phyloP scores from a whole-genome alignment of 2,329 filamentous ascomycete genomes.

The Fusarium sororula region DNA sequence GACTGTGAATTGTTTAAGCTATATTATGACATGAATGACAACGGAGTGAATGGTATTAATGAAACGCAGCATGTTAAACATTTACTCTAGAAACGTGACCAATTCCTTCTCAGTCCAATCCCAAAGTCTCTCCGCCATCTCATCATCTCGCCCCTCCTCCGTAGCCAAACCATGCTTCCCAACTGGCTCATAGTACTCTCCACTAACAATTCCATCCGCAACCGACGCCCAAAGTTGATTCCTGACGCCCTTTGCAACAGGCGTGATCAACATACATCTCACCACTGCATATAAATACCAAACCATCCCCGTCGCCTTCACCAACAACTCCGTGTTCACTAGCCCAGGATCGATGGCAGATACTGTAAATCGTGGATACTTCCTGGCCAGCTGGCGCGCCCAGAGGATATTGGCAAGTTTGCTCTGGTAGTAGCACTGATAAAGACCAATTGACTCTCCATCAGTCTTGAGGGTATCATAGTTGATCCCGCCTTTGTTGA shows the following conservation, averaged over 20 bases:
- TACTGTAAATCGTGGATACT: neutral
- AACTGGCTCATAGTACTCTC: neutral
- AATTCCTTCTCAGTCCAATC: neutral
- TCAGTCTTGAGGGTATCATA: neutral
- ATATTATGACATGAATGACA: neutral
- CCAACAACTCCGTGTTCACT: neutral
- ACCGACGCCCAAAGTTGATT: neutral
- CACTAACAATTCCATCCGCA: neutral
- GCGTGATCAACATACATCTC: neutral
- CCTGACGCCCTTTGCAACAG: neutral
- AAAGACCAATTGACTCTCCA: neutral
- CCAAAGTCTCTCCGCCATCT: neutral
- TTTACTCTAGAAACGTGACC: rapidly evolving
- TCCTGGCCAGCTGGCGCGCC: neutral
- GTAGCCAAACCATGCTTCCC: neutral
- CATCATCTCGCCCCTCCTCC: neutral
- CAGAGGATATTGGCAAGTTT: neutral
- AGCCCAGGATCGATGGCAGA: neutral
- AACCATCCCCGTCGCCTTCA: neutral
- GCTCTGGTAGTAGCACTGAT: neutral
- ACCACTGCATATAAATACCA: neutral
- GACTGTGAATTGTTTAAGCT: too few relatives aligned
- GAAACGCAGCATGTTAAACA: rapidly evolving
- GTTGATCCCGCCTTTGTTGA: neutral
- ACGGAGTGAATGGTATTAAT: rapidly evolving